A percentile compares a stretch with the other conserved stretches of the same genome.
phyloP scores from a whole-genome alignment of 768 basidiomycete species.

The Cantharellus anzutake region DNA sequence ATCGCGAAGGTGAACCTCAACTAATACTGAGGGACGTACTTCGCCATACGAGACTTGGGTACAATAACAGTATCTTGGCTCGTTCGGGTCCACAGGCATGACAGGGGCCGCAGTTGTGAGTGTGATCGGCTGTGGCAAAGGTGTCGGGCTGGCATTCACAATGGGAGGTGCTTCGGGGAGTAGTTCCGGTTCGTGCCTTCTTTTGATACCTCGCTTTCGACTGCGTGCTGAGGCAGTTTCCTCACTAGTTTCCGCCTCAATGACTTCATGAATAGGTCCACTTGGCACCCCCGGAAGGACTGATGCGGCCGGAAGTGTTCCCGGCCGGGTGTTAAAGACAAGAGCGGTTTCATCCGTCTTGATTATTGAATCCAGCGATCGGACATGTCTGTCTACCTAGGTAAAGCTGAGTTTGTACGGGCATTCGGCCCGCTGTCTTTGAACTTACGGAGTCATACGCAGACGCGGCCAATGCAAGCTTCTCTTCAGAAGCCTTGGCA shows the following conservation, averaged over 20 bases:
- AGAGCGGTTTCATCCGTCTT: slow-evolving; percentile 39
- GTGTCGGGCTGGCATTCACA: not conserved
- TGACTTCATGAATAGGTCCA: not conserved
- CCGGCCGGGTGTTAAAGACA: slow-evolving; percentile 31
- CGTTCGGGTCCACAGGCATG: slow-evolving; percentile 11
- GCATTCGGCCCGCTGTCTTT: not conserved
- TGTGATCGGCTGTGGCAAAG: not conserved
- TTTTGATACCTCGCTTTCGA: not conserved
- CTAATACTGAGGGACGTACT: slow-evolving; percentile 1
- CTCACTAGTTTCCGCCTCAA: not conserved
- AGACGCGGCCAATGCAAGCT: slow-evolving; percentile 53
- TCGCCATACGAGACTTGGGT: slow-evolving; percentile 14
- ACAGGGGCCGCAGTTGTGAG: not conserved
- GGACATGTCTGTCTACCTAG: slow-evolving; percentile 65
- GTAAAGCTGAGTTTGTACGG: not conserved
- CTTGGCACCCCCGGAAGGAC: not conserved
- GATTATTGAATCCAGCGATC: slow-evolving; percentile 57
- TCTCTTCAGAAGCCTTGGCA: slow-evolving; percentile 51
- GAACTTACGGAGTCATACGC: slow-evolving; percentile 45
- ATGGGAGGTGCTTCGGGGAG: not conserved
- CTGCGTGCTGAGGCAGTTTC: not conserved
- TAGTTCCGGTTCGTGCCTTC: not conserved
- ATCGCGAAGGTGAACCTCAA: not conserved
- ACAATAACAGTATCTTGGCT: slow-evolving; percentile 17
- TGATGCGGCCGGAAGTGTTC: slow-evolving; percentile 20